These are phyloP conservation scores for Candida pseudoviswanathii DNA, from an alignment of 1,139 yeast genomes.

Conservation along the genomic window DNA sequence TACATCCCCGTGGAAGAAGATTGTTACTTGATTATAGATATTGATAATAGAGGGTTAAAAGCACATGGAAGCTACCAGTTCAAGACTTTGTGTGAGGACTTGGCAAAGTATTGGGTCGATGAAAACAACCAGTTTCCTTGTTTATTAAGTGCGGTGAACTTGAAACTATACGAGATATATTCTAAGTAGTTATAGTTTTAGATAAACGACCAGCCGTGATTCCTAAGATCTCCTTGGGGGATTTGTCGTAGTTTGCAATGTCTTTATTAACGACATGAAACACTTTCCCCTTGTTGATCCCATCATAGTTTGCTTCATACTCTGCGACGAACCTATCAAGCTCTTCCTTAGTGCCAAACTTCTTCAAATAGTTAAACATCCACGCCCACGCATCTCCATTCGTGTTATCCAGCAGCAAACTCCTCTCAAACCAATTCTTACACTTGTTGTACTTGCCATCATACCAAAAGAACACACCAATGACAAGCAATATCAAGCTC, in stretches of 20 bases:
- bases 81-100: conserved; percentile 53
- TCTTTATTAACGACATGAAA: conserved; percentile 57
- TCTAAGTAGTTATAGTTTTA: conserved; percentile 8
- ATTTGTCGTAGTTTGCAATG: conserved; percentile 40
- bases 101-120: conserved; percentile 67
- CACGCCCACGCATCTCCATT: conserved; percentile 84
- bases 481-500: conserved; percentile 56
- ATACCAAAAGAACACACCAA: conserved; percentile 71
- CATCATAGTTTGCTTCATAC: conserved; percentile 35
- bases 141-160: conserved; percentile 73
- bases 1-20: conserved; percentile 32
- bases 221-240: conserved; percentile 38
- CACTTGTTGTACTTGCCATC: conserved; percentile 71
- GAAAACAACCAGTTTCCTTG: conserved; percentile 77
- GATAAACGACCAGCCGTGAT: conserved; percentile 19
- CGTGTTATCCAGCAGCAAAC: conserved; percentile 50
- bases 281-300: conserved; percentile 58
- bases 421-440: conserved; percentile 73
- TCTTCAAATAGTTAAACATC: conserved; percentile 46
- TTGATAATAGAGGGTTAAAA: conserved; percentile 37
- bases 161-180: conserved; percentile 57
- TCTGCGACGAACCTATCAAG: conserved; percentile 19
- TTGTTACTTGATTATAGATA: conserved; percentile 42
- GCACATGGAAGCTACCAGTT: conserved; percentile 49
- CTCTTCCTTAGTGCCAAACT: conserved; percentile 28